Base-by-base conservation (phyloP, 2,329 filamentous ascomycete genomes). In the Tolypocladium cylindrosporum region DNA sequence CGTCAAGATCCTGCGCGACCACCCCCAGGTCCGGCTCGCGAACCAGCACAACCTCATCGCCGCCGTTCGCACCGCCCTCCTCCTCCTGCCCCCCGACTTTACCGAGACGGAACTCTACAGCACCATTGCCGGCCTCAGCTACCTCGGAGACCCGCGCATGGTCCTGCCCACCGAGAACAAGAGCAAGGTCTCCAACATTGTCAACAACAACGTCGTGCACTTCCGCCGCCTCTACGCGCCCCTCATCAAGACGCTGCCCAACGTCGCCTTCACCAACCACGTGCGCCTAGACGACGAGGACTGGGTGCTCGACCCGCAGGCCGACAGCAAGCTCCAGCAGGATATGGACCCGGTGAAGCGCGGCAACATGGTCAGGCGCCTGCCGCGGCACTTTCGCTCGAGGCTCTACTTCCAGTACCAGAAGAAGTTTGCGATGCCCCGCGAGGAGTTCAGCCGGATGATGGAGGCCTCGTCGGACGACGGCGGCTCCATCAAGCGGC, bases 81-180 rank as follows among this genome's bases (percentile, higher is more conserved):
- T 99, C 1, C 83, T 99, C 31, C 81, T 99, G 0, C 92, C 92
- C 0, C 83, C 87, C 1, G 78, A 82, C 2, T 99, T 99, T 71
- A 92, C 88, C 34, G 94, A 99, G 68, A 84, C 85, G 60, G 81
- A 97, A 64, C 79, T 99, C 1, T 99, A 97, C 74, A 88, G 84
- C 64, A 94, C 91, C 24, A 97, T 99, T 61, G 89, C 94, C 0
- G 88, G 90, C 27, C 87, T 99, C 63, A 96, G 90, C 68, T 99
- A 99, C 71, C 84, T 96, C 64, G 94, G 94, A 40, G 94, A 99
- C 68, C 91, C 92, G n/a, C 89, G 94, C 62, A 99, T 99, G 94
- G 79, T 86, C 1, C 80, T 97, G 48, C 88, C 90, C 2, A 90
- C 90, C 1, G 94, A 99, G 72, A 90, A 97, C 68, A 91, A 90